Conservation (phyloP, 2,329 filamentous ascomycete genomes). For the Neopestalotiopsis sp. region DNA sequence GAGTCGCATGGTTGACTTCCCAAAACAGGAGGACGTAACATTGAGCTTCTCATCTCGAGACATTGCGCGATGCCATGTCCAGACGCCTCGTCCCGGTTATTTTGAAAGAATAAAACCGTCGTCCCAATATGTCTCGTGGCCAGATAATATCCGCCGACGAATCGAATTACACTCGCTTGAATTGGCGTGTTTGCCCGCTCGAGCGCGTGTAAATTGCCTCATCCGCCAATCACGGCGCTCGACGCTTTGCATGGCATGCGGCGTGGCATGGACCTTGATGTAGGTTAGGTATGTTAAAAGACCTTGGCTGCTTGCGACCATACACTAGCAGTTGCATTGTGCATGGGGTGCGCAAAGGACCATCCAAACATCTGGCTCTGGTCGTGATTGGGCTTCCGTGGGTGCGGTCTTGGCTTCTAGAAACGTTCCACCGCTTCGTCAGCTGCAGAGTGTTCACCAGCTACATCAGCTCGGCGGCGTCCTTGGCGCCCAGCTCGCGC, state of each 20-base stretch:
- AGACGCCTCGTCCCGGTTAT: neutral
- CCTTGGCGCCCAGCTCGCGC: neutral
- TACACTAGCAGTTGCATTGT: neutral
- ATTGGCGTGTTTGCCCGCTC: conserved; percentile 4
- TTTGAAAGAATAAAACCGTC: neutral
- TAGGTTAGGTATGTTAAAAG: too few relatives aligned
- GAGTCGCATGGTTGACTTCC: conserved; percentile 5
- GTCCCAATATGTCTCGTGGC: neutral
- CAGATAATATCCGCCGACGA: neutral
- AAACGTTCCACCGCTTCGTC: neutral
- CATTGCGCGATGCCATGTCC: neutral
- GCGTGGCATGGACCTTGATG: neutral
- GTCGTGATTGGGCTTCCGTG: conserved; percentile 3
- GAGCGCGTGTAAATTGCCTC: neutral
- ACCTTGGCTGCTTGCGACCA: too few relatives aligned
- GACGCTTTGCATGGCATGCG: neutral
- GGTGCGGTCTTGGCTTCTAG: conserved; percentile 5
- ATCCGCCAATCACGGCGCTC: neutral
- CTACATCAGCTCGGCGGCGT: neutral
- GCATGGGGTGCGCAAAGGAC: neutral
- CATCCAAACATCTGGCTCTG: neutral
- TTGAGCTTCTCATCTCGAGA: conserved; percentile 7
- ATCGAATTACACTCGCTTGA: conserved; percentile 10
- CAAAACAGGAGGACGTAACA: conserved; percentile 6
- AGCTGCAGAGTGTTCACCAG: neutral